Base-by-base conservation (phyloP, 805 yeast genomes). In the Teunomyces atbi region DNA sequence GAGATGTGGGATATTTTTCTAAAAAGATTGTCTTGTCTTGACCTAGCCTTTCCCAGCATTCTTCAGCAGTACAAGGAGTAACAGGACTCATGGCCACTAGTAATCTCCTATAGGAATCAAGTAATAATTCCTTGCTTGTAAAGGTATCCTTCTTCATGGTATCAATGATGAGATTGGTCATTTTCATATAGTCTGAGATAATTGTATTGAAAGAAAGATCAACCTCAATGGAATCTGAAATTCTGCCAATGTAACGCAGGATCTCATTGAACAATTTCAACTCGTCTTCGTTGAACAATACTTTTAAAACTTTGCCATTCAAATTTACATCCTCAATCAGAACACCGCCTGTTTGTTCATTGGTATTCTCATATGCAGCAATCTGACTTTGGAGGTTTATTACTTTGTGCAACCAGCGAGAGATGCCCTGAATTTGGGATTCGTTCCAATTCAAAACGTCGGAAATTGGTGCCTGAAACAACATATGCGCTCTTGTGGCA, bases 361-460 rank as follows among this genome's bases (percentile, higher is more conserved):
- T 11, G 12, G 18, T 20, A 36, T 23, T 30, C 12, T n/a, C n/a
- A 15, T 20, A 18, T 6, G 6, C 40, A 2, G 55, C 44, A 35
- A 70, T 48, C 0, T 37, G 39, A 1, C 56, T 57, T 10, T 61
- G 61, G 42, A 72, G 45, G 10, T 54, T 52, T 3, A 83, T 43
- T 3, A 89, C 79, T 51, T 82, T 81, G 33, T 74, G 73, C 37
- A 94, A 62, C 97, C 97, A 94, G 51, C 98, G 77, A 60, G 89
- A 87, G 30, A 87, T 76, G 3, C 99, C 99, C 21, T 79, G 81
- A 51, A 94, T 91, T 59, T 87, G 90, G 3, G 76, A 70, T 56
- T 89, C 96, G 57, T 92, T 95, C 99, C 99, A 94, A 54, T 83
- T 82, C 48, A 94, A 72, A 5, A 83, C 79, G 55, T 90, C 96